phyloP scores from a whole-genome alignment of 73 alveolate species.

The Durusdinium trenchii region DNA sequence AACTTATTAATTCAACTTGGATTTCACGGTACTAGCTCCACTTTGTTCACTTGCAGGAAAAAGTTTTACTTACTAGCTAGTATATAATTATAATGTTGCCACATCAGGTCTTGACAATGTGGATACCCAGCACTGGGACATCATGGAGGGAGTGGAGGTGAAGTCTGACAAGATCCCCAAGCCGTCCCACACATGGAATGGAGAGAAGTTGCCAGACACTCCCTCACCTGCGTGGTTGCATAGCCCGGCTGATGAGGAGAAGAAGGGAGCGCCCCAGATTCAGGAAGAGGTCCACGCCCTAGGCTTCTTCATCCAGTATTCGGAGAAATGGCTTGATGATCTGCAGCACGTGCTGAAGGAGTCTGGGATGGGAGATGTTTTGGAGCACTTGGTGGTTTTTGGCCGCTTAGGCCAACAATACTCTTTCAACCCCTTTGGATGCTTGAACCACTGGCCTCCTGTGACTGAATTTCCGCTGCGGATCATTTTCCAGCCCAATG shows the following conservation, averaged over 20 bases:
- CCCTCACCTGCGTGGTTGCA: constrained; percentile 14
- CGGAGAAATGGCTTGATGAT: background rate
- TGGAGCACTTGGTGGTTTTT: constrained; percentile 15
- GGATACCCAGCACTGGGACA: background rate
- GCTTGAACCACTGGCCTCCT: background rate
- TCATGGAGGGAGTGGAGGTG: background rate
- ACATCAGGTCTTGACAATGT: background rate
- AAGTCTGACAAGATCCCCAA: background rate
- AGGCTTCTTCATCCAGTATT: background rate
- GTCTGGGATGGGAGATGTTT: background rate
- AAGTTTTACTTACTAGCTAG: background rate
- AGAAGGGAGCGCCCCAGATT: background rate
- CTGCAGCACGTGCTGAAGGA: background rate
- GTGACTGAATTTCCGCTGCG: background rate
- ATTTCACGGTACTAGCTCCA: background rate
- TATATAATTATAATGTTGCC: background rate
- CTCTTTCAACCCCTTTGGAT: background rate
- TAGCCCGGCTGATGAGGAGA: background rate
- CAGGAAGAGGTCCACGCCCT: background rate
- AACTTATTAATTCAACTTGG: too few relatives aligned
- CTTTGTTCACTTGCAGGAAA: background rate
- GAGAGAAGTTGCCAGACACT: background rate
- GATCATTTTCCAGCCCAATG: background rate
- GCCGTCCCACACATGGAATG: background rate
- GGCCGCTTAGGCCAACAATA: background rate